phyloP scores from a whole-genome alignment of 164 flowering plant genomes.

The Aristolochia californica region DNA sequence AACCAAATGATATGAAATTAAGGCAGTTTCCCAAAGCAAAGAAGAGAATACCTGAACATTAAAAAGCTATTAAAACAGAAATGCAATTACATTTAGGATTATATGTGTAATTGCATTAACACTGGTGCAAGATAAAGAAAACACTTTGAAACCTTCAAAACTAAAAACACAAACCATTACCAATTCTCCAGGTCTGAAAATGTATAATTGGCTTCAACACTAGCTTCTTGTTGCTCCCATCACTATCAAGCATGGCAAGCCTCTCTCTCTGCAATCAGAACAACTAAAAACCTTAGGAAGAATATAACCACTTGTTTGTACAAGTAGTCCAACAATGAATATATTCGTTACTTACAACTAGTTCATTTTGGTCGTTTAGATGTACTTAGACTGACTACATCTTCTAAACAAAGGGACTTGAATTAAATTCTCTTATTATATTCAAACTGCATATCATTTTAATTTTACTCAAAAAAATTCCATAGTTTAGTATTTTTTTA shows the following conservation, averaged over 20 bases:
- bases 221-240: slow-evolving; percentile 48
- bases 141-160: background rate
- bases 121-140: background rate
- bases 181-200: slow-evolving; percentile 91
- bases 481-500: too few relatives aligned
- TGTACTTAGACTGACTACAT: too few relatives aligned
- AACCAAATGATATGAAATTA: slow-evolving; percentile 92
- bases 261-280: slow-evolving; percentile 60
- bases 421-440: too few relatives aligned
- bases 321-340: too few relatives aligned
- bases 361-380: too few relatives aligned
- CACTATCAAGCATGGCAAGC: slow-evolving; percentile 35
- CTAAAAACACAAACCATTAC: slow-evolving; percentile 26
- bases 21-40: slow-evolving; percentile 89
- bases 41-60: slow-evolving; percentile 61
- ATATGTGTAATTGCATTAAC: background rate
- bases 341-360: too few relatives aligned
- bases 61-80: background rate
- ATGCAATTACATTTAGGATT: background rate
- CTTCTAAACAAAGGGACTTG: too few relatives aligned
- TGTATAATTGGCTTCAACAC: slow-evolving; percentile 63
- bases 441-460: too few relatives aligned
- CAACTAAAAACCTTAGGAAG: background rate
- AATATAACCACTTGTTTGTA: too few relatives aligned
- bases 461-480: too few relatives aligned